Base-by-base conservation (phyloP, 2,329 filamentous ascomycete species). In the Aspergillus tubingensis region DNA sequence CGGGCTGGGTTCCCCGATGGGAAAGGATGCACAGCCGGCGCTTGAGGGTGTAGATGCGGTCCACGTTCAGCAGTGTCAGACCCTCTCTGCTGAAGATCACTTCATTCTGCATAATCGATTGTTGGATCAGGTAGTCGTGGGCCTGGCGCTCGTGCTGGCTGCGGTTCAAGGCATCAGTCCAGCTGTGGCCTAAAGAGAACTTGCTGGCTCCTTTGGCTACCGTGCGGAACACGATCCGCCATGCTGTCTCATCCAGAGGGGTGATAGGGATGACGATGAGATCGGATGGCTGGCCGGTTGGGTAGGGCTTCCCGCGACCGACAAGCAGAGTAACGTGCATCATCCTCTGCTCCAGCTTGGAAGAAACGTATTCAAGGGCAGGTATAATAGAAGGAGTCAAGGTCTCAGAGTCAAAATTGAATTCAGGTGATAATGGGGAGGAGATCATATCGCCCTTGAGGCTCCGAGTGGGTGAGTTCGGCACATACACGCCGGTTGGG, bases 31-130 rank as follows among this genome's bases (percentile, higher is more conserved):
- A 77, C 7, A 80, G 71, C 15, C 76, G 70, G 30, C 75, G 76
- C 61, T 80, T 80, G 62, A 80, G 74, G 13, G 74, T 79, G 59
- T 79, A 79, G 58, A 80, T 76, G 41, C 77, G 76, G 66, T 80
- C 78, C 63, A 80, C 76, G 56, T 75, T 79, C 10, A 80, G 69
- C 7, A 80, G 63, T 0, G 78, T 79, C 36, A 80, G 66, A 2
- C 78, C 78, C 60, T 80, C 78, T 48, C 76, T 74, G 58, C 74
- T 77, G 68, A 79, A 79, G 36, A 80, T 68, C 36, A 80, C 73
- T 56, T 80, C 77, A 58, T 79, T 78, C 61, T 80, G 78, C 41
- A 77, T 63, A 43, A 80, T 74, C 6, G 78, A 79, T 59, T 78
- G 77, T 54, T 76, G 70, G 41, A 78, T 69, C 5, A 80, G 70